phyloP scores from a whole-genome alignment of 768 basidiomycete species.

The Butyriboletus loyo region DNA sequence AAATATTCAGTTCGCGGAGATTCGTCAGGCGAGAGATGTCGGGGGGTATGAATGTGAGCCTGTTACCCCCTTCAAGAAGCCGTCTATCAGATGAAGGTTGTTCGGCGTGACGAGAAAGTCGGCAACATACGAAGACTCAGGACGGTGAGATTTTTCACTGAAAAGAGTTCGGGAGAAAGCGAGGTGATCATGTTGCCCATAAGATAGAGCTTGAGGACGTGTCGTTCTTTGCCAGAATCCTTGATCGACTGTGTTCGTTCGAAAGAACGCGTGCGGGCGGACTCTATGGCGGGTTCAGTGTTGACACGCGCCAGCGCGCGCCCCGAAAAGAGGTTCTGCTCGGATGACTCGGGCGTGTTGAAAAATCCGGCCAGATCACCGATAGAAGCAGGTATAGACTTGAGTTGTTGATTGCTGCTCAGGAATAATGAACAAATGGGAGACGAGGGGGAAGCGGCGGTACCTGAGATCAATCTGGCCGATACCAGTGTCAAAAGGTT shows the following conservation, averaged over 20 bases:
- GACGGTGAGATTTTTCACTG: constrained; percentile 53
- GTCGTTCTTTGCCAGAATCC: constrained; percentile 39
- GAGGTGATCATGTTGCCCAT: constrained; percentile 49
- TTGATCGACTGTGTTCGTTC: constrained; percentile 27
- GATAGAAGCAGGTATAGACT: constrained; percentile 47
- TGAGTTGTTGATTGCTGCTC: constrained; percentile 39
- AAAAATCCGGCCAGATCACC: constrained; percentile 46
- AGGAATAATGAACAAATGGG: constrained; percentile 10
- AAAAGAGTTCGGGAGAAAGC: constrained; percentile 59
- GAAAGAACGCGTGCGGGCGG: constrained; percentile 20
- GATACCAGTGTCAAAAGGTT: constrained; percentile 45
- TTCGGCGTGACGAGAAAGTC: not conserved
- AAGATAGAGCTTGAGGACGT: constrained; percentile 57
- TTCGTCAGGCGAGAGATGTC: constrained; percentile 54
- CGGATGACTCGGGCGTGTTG: constrained; percentile 37
- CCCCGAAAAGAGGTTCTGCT: constrained; percentile 23
- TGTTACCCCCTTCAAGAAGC: constrained; percentile 49
- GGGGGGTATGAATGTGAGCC: constrained; percentile 54
- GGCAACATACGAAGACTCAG: constrained; percentile 57
- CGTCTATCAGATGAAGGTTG: not conserved
- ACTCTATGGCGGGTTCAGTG: constrained; percentile 33
- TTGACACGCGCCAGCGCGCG: constrained; percentile 34
- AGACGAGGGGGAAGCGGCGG: constrained; percentile 13
- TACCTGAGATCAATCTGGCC: constrained; percentile 58
- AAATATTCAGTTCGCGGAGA: constrained; percentile 58